Conservation (phyloP, 768 basidiomycete genomes). For the Lentinula raphanica region DNA sequence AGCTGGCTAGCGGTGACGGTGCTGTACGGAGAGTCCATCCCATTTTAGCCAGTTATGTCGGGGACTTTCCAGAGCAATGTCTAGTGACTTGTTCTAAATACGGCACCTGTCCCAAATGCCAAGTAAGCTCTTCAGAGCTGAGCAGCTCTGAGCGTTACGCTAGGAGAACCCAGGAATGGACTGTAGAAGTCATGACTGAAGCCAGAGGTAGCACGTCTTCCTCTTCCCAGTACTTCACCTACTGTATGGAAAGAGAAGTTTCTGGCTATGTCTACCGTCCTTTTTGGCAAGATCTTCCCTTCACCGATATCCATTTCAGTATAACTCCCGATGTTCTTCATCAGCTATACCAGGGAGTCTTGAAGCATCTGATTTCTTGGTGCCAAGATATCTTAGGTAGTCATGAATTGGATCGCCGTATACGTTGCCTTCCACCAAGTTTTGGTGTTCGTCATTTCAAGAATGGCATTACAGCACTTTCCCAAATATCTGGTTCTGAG, state of each 20-base stretch:
- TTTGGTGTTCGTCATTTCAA: too few species aligned
- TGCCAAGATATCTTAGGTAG: constrained; percentile 15
- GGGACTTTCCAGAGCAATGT: neutral
- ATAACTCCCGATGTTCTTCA: constrained; percentile 46
- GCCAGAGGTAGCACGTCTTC: neutral
- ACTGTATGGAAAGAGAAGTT: too few species aligned
- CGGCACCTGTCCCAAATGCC: neutral
- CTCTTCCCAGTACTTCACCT: neutral
- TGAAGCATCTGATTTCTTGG: constrained; percentile 40
- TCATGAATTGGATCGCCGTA: constrained; percentile 33
- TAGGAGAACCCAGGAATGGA: neutral
- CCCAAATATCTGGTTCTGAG: constrained; percentile 34
- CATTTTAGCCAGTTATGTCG: neutral
- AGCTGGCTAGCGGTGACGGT: constrained; percentile 8
- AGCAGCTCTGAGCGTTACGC: neutral
- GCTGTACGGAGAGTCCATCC: neutral
- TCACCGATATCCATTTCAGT: constrained; percentile 31
- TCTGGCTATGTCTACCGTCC: constrained; percentile 15
- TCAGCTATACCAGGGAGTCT: constrained; percentile 42
- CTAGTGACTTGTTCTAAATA: neutral
- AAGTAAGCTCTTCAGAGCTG: neutral
- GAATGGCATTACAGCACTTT: constrained; percentile 33
- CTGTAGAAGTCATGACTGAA: neutral
- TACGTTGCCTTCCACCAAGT: constrained; percentile 23
- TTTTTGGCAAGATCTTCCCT: constrained; percentile 39